Percentiles rank a stretch among this genome's conserved stretches.
phyloP scores from a whole-genome alignment of 768 basidiomycete genomes.

The Kondoa malvinella region DNA sequence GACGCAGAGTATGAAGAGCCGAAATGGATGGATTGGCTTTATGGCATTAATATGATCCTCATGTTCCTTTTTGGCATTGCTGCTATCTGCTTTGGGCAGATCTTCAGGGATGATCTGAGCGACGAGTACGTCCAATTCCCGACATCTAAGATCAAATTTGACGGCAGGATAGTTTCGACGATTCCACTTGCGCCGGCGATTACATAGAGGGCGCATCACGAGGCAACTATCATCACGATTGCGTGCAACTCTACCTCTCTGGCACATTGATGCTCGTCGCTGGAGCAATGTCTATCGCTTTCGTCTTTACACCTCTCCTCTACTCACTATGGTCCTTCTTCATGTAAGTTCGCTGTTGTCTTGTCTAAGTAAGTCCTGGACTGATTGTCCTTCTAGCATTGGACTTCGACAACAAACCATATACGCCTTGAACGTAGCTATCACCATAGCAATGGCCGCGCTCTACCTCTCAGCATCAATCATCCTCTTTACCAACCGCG shows the following conservation, averaged over 20 bases:
- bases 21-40: not conserved
- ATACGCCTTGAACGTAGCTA: not conserved
- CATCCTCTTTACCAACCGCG: not conserved
- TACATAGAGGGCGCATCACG: not conserved
- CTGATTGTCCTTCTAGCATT: not conserved
- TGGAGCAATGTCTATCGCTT: not conserved
- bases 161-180: not conserved
- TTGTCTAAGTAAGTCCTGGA: not conserved
- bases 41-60: not conserved
- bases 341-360: not conserved
- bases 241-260: not conserved
- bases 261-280: not conserved
- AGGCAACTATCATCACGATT: not conserved
- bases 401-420: not conserved
- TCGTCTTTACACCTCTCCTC: not conserved
- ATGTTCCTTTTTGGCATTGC: not conserved
- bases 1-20: not conserved
- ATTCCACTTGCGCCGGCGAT: not conserved
- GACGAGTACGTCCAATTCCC: not conserved
- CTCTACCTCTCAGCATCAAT: not conserved
- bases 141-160: not conserved
- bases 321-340: not conserved
- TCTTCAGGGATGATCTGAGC: not conserved
- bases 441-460: not conserved
- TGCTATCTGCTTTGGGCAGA: not conserved